phyloP scores from a whole-genome alignment of 352 stramenopile genomes.

The Phytophthora citrophthora region DNA sequence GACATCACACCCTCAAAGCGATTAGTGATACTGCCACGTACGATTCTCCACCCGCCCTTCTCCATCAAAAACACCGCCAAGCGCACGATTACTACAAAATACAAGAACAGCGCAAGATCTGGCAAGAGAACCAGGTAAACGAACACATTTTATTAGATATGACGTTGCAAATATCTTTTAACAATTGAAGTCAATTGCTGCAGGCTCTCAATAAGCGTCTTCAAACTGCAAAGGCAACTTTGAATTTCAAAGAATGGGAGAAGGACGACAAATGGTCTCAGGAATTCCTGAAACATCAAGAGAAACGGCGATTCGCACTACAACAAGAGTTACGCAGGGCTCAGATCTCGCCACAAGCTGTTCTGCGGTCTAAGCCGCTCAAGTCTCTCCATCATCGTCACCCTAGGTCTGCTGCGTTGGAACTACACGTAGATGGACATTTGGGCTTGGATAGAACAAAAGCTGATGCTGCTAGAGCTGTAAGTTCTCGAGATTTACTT shows the following conservation, averaged over 20 bases:
- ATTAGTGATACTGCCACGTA: conserved; percentile 23
- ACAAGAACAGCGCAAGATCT: conserved; percentile 77
- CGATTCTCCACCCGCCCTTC: conserved; percentile 18
- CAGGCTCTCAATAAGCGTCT: conserved; percentile 67
- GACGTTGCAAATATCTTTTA: background rate
- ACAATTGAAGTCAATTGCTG: background rate
- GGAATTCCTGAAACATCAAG: conserved; percentile 66
- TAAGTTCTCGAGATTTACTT: conserved; percentile 7
- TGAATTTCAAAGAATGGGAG: conserved; percentile 74
- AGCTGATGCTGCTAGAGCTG: background rate
- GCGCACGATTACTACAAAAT: conserved; percentile 64
- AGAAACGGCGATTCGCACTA: conserved; percentile 52
- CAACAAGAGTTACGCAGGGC: conserved; percentile 62
- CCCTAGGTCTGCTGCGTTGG: conserved; percentile 3
- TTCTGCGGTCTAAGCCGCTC: conserved; percentile 33
- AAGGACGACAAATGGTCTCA: conserved; percentile 79
- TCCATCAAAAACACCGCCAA: conserved; percentile 22
- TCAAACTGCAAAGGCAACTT: conserved; percentile 65
- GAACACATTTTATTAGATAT: background rate
- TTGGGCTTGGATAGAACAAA: background rate
- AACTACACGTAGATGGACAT: conserved; percentile 7
- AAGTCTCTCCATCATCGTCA: conserved; percentile 27
- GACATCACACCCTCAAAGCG: background rate
- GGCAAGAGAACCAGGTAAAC: conserved; percentile 71
- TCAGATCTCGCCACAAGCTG: conserved; percentile 52